Percentiles rank a stretch among this genome's conserved stretches.
Evolutionary conservation across 2,329 filamentous ascomycete genomes (phyloP).

Genomic region (Xylariaceae sp.): DNA sequence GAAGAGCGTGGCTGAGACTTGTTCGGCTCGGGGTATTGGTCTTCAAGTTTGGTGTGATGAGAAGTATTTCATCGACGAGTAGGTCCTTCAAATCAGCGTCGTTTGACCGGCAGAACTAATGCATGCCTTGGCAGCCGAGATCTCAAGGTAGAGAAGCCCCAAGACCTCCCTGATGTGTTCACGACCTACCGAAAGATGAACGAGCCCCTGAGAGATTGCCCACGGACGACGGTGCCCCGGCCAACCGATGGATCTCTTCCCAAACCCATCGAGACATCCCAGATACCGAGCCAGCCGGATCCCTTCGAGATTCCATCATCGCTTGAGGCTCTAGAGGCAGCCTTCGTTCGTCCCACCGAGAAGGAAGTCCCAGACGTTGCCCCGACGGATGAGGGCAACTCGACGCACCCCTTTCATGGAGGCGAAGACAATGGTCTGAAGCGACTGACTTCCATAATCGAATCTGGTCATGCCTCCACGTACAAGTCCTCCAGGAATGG

Average conservation of each 20-base stretch:
- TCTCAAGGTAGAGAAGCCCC: conserved; percentile 49
- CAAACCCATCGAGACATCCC: conserved; percentile 44
- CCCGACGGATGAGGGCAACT: conserved; percentile 42
- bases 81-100: conserved; percentile 34
- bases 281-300: conserved; percentile 51
- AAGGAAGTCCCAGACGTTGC: conserved; percentile 48
- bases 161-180: conserved; percentile 67
- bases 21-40: conserved; percentile 47
- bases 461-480: conserved; percentile 52
- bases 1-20: conserved; percentile 46
- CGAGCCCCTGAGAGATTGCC: conserved; percentile 63
- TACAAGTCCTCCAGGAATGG: conserved; percentile 71
- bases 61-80: conserved; percentile 78
- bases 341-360: conserved; percentile 54
- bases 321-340: conserved; percentile 47
- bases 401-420: conserved; percentile 62
- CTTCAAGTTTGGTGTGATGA: conserved; percentile 68
- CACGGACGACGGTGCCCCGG: conserved; percentile 50
- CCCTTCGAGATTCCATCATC: conserved; percentile 61
- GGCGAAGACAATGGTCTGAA: conserved; percentile 58
- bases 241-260: conserved; percentile 51
- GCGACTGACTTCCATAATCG: conserved; percentile 57
- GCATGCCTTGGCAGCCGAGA: conserved; percentile 51
- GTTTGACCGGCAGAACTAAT: conserved; percentile 1
- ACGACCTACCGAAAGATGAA: conserved; percentile 68